Percentiles rank a stretch among this genome's conserved stretches.
phyloP scores from a whole-genome alignment of 306 rosid species.

The Malus asiatica region DNA sequence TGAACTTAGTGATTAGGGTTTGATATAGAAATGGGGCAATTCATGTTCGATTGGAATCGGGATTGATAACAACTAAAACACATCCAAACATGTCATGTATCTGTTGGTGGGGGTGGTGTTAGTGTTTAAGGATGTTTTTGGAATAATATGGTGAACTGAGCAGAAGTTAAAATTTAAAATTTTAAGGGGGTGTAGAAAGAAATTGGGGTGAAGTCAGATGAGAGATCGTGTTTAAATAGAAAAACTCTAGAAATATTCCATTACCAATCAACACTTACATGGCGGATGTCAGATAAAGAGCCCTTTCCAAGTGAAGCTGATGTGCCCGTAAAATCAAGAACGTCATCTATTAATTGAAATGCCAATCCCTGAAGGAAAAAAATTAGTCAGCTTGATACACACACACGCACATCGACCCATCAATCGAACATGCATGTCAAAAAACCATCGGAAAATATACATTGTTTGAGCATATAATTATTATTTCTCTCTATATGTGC shows the following conservation, averaged over 20 bases:
- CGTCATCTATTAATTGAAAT: slow-evolving; percentile 83
- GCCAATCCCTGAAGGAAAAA: slow-evolving; percentile 78
- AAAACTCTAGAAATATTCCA: slow-evolving; percentile 1
- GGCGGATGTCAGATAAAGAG: slow-evolving; percentile 75
- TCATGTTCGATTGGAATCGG: too few species aligned
- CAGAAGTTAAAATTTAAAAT: too few species aligned
- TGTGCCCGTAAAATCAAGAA: slow-evolving; percentile 88
- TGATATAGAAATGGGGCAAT: too few species aligned
- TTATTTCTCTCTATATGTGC: neutral
- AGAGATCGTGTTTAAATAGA: too few species aligned
- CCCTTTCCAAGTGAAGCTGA: slow-evolving; percentile 96
- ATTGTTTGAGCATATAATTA: neutral
- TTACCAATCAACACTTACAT: slow-evolving; percentile 39
- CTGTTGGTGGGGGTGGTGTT: too few species aligned
- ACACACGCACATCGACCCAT: neutral
- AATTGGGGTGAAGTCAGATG: too few species aligned
- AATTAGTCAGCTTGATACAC: neutral
- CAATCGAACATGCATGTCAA: neutral
- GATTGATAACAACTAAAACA: too few species aligned
- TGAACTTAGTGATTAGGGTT: too few species aligned
- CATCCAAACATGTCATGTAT: too few species aligned
- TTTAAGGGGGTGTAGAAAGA: too few species aligned
- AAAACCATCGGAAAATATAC: neutral
- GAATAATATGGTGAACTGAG: too few species aligned
- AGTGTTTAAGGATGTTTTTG: too few species aligned